phyloP scores from a whole-genome alignment of 1,139 yeast species.

The Kurtzmaniella quercitrusa region DNA sequence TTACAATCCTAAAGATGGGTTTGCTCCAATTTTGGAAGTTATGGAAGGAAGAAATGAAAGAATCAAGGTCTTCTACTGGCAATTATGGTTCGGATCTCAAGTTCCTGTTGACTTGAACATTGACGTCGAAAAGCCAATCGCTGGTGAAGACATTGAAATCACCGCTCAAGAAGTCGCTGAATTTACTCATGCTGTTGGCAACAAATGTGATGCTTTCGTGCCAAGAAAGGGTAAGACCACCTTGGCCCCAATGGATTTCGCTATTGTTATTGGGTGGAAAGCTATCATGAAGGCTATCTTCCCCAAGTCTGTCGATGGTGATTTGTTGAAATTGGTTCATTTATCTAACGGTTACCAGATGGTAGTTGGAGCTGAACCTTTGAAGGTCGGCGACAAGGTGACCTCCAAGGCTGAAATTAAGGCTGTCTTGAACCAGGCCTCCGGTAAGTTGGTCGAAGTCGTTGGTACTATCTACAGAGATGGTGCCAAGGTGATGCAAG shows the following conservation, averaged over 20 bases:
- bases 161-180: slow-evolving; percentile 80
- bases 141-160: slow-evolving; percentile 69
- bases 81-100: slow-evolving; percentile 83
- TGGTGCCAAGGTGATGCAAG: slow-evolving; percentile 83
- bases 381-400: slow-evolving; percentile 84
- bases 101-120: slow-evolving; percentile 57
- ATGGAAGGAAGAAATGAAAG: slow-evolving; percentile 89
- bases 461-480: slow-evolving; percentile 83
- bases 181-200: slow-evolving; percentile 95
- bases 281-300: slow-evolving; percentile 95
- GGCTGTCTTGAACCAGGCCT: slow-evolving; percentile 84
- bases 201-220: slow-evolving; percentile 94
- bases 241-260: slow-evolving; percentile 98
- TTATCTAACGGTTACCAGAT: slow-evolving; percentile 91
- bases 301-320: slow-evolving; percentile 97
- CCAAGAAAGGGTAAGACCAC: slow-evolving; percentile 80
- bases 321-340: slow-evolving; percentile 87
- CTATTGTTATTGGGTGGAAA: slow-evolving; percentile 97
- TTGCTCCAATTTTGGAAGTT: slow-evolving; percentile 88
- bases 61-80: slow-evolving; percentile 96
- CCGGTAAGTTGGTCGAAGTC: slow-evolving; percentile 95
- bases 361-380: slow-evolving; percentile 88
- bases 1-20: slow-evolving; percentile 82
- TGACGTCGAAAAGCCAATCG: slow-evolving; percentile 64
- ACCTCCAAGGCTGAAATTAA: slow-evolving; percentile 78